These are phyloP conservation scores for Plenodomus lindquistii DNA, from an alignment of 2,329 filamentous ascomycete species.

Conservation along the genomic window DNA sequence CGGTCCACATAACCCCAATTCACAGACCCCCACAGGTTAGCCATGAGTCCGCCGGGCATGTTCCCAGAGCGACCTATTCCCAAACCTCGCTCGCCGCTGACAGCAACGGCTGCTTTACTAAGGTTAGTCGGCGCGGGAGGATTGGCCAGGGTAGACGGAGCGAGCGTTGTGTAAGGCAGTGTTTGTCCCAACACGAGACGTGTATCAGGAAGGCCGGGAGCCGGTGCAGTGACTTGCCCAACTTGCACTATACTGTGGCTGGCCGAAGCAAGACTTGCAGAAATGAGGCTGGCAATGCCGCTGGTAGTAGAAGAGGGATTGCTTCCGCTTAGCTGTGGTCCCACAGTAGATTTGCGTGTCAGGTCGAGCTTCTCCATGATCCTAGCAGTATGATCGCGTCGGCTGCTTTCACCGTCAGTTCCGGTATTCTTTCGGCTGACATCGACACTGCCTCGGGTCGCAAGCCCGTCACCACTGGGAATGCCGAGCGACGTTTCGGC, in stretches of 20 bases:
- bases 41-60: conserved; percentile 83
- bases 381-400: conserved; percentile 79
- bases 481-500: conserved; percentile 64
- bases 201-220: conserved; percentile 42
- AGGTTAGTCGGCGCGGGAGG: conserved; percentile 83
- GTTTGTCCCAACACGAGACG: conserved; percentile 47
- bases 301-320: conserved; percentile 54
- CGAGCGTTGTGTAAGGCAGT: conserved; percentile 67
- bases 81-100: conserved; percentile 75
- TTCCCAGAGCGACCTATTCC: conserved; percentile 64
- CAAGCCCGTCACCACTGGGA: conserved; percentile 60
- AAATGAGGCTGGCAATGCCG: conserved; percentile 84
- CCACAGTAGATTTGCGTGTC: conserved; percentile 75
- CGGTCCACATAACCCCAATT: conserved; percentile 75
- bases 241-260: conserved; percentile 79
- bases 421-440: conserved; percentile 59
- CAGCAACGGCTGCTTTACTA: conserved; percentile 81
- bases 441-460: conserved; percentile 73
- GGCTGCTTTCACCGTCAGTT: conserved; percentile 71
- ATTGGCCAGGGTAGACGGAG: conserved; percentile 79
- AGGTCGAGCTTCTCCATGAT: conserved; percentile 94
- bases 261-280: conserved; percentile 71
- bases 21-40: conserved; percentile 90
- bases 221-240: conserved; percentile 50
- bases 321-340: conserved; percentile 48